Evolutionary conservation across 495 filamentous ascomycete genomes (phyloP).

Genomic region (Penicillium flavigenum): DNA sequence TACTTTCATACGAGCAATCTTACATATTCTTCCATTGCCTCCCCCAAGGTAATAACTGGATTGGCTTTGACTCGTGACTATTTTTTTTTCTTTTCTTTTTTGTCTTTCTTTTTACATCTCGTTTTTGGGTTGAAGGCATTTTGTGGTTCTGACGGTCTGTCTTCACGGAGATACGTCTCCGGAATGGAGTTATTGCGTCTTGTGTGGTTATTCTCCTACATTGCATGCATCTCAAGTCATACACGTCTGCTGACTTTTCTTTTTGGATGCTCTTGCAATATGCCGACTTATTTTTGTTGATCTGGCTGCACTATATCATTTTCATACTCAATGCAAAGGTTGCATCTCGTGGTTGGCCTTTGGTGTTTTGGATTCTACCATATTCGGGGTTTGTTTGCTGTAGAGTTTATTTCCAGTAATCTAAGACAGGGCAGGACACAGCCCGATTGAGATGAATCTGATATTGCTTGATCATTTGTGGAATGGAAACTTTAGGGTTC

Average conservation of each 20-base stretch:
- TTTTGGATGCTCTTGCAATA: neutral
- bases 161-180: neutral
- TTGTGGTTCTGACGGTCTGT: neutral
- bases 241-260: neutral
- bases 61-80: neutral
- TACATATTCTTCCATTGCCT: neutral
- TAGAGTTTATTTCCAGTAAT: neutral
- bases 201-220: neutral
- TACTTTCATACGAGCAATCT: neutral
- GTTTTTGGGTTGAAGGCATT: neutral
- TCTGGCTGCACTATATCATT: neutral
- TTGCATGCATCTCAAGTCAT: conserved; percentile 3
- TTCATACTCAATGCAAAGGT: neutral
- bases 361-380: conserved; percentile 7
- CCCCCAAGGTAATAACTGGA: neutral
- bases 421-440: neutral
- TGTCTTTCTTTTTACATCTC: neutral
- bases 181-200: neutral
- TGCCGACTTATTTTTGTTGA: neutral
- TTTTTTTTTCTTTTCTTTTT: neutral
- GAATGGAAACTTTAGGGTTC: neutral
- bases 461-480: neutral
- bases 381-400: neutral
- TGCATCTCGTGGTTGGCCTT: conserved; percentile 11
- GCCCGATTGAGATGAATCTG: neutral